Percentiles rank a stretch among this genome's conserved stretches.
phyloP scores from a whole-genome alignment of 1,284 basidiomycete genomes.

The Ustilago trichophora region DNA sequence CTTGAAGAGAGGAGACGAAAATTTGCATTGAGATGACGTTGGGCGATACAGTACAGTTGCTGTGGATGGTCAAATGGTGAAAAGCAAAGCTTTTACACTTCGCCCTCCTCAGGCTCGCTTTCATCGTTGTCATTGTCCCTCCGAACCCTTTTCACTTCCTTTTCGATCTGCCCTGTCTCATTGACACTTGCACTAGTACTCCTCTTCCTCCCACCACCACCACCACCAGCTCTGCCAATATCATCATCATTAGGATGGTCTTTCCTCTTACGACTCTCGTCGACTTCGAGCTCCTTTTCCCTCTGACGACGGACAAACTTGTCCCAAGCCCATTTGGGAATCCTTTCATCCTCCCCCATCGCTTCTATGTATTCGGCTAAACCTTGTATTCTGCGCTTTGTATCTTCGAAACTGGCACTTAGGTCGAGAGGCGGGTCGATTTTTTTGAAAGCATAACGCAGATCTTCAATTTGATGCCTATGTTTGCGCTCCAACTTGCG shows the following conservation, averaged over 20 bases:
- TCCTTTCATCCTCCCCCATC: slow-evolving; percentile 41
- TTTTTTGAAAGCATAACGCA: slow-evolving; percentile 93
- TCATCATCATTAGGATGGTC: slow-evolving; percentile 2
- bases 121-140: slow-evolving; percentile 21
- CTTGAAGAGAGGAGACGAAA: too few species aligned
- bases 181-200: not conserved
- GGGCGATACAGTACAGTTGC: too few species aligned
- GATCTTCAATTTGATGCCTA: slow-evolving; percentile 89
- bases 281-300: slow-evolving; percentile 33
- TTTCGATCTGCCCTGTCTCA: not conserved
- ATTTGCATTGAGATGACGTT: too few species aligned
- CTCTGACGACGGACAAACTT: slow-evolving; percentile 58
- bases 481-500: slow-evolving; percentile 82
- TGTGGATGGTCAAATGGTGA: too few species aligned
- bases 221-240: too few species aligned
- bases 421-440: slow-evolving; percentile 73
- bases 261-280: slow-evolving; percentile 23
- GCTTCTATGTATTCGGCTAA: slow-evolving; percentile 44
- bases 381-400: slow-evolving; percentile 13
- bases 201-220: too few species aligned
- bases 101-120: slow-evolving; percentile 43
- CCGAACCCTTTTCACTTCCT: slow-evolving; percentile 4
- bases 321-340: slow-evolving; percentile 56
- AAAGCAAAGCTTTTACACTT: too few species aligned
- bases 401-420: slow-evolving; percentile 30